Base-by-base conservation (phyloP, 768 basidiomycete genomes). In the Solioccasus polychromus region DNA sequence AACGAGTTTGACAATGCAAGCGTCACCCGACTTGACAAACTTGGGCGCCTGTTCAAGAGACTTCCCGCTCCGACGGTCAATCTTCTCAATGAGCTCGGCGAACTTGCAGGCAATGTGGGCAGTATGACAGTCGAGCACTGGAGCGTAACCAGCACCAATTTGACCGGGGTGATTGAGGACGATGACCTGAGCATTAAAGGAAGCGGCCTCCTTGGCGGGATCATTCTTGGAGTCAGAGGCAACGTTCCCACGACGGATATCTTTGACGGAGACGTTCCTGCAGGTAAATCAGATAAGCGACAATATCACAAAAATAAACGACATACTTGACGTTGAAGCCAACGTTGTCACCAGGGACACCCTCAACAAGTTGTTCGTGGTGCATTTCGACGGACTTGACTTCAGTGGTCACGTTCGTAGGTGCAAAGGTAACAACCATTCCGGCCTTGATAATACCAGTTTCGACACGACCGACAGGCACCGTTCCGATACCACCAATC, bases 301-400 rank as follows among this genome's bases (percentile, higher is more conserved):
- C 8, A 42, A 44, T n/a, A 19, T 35, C 9, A 4, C 44, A 32
- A 44, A n/a, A 19, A 20, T 45, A 44, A 47, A 57, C 15, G 8
- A 66, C 83, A 20, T 58, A 87, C 87, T 94, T 95, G 78, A 94
- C 88, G 85, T 96, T 96, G 84, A 96, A 98, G 58, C 92, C 92
- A 68, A 99, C 95, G 73, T 99, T 99, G 83, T 99, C 96, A 79
- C 96, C 96, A 50, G 96, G 96, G 53, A 76, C 56, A 76, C 95
- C 96, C 73, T 90, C 78, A 69, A 78, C 84, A 71, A 99, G 93
- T 74, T 94, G 92, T 70, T 94, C 92, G 83, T 94, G 93, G 68
- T 95, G 93, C 95, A 97, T 97, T 77, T 97, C 94, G 71, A 96
- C 93, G 62, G 96, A 98, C 86, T 98, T 98, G 81, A 99, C 96